These are phyloP conservation scores for Verticillium zaregamsianum DNA, from an alignment of 2,329 filamentous ascomycete species.

Conservation along the genomic window DNA sequence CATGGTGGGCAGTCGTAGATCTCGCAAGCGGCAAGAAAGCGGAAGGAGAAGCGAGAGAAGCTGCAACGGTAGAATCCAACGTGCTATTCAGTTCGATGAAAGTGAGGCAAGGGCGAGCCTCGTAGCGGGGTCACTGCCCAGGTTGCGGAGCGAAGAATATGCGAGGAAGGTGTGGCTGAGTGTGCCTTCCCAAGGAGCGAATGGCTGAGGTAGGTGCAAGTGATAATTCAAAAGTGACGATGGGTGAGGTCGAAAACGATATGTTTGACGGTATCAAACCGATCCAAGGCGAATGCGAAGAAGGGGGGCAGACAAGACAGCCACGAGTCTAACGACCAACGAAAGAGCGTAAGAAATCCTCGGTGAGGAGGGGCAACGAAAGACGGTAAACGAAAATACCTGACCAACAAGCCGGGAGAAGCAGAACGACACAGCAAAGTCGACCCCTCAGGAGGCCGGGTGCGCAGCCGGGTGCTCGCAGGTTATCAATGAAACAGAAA, in stretches of 20 bases:
- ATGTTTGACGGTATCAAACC: neutral
- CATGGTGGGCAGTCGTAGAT: conserved; percentile 15
- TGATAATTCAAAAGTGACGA: neutral
- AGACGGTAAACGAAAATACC: neutral
- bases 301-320: neutral
- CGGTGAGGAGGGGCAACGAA: neutral
- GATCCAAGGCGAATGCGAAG: neutral
- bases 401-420: neutral
- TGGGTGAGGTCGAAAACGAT: neutral
- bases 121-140: neutral
- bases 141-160: neutral
- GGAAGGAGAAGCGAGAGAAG: neutral
- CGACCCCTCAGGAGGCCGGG: neutral
- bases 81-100: no score
- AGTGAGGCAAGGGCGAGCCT: neutral
- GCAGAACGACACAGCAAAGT: neutral
- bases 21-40: no score
- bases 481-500: conserved; percentile 13
- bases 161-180: neutral
- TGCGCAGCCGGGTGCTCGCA: conserved; percentile 5
- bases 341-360: neutral
- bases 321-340: neutral
- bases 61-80: no score
- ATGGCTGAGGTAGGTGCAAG: neutral
- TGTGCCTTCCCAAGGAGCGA: neutral